Base-by-base conservation (phyloP, 495 filamentous ascomycete species). In the Podospora tetraspora region DNA sequence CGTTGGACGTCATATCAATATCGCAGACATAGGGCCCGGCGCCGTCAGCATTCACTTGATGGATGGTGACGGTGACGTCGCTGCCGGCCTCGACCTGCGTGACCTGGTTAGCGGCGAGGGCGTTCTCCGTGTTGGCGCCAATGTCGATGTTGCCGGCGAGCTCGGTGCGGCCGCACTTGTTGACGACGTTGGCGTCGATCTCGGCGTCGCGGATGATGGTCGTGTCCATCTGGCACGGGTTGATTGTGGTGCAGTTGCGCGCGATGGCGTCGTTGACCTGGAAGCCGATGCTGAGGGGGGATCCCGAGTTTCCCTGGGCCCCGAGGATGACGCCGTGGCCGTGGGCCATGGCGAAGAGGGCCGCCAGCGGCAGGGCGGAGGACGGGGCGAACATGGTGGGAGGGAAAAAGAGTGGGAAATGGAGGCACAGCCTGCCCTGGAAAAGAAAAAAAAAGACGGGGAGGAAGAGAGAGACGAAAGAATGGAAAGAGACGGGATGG, bases 11-110 rank as follows among this genome's bases (percentile, higher is more conserved):
- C 66, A 81, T 77, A 65, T 82, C 81, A 8, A 84, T 59, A 59
- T 84, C 81, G 69, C 84, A 86, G 2, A 76, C 71, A 69, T 84
- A 86, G 3, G 84, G 84, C 0, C 84, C 84, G 21, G 84, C 84
- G 29, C 84, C 84, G 69, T 86, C 84, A 23, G 80, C 83, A 66
- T 86, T 87, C 66, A 86, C 83, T 67, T 86, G 84, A 68, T 85
- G 79, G 43, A 87, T 77, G 16, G 81, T 84, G 24, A 83, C 80
- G 0, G 71, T 75, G 6, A 84, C 61, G 22, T 77, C 60, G 12
- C 71, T 74, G 61, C 82, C 81, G 0, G 72, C 30, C 69, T 77
- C 68, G 62, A 85, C 82, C 37, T 79, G 70, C 9, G 83, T 85
- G 7, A 85, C 81, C 29, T 76, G 70, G 9, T 69, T 70, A 3